Evolutionary conservation across 2,329 filamentous ascomycete species (phyloP).

Genomic region (Hypoxylon sp.): DNA sequence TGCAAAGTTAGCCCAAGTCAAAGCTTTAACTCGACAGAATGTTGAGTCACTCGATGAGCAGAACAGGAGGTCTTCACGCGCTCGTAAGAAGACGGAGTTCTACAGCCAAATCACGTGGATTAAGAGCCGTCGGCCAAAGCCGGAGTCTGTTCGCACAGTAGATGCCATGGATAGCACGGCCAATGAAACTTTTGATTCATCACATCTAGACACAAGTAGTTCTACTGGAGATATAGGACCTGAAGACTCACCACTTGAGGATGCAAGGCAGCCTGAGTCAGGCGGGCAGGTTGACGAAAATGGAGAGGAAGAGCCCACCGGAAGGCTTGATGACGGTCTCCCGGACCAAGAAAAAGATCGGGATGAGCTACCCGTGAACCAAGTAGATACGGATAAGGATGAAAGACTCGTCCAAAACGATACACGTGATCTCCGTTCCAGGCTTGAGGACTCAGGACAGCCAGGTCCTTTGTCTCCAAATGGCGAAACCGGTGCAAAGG

Average conservation of each 20-base stretch:
- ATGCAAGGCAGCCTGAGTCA: slow-evolving; percentile 6
- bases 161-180: slow-evolving; percentile 1
- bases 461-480: slow-evolving; percentile 11
- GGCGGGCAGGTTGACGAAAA: neutral
- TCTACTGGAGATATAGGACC: neutral
- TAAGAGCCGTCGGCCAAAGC: slow-evolving; percentile 23
- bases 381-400: neutral
- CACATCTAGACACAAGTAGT: neutral
- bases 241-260: neutral
- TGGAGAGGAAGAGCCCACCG: neutral
- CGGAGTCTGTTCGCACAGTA: slow-evolving; percentile 9
- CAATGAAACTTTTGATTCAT: neutral
- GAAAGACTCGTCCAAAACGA: neutral
- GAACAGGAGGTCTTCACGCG: slow-evolving; percentile 34
- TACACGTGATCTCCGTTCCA: neutral
- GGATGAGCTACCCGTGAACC: neutral
- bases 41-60: slow-evolving; percentile 19
- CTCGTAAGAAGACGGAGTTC: slow-evolving; percentile 40
- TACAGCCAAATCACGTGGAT: slow-evolving; percentile 30
- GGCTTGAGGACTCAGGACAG: slow-evolving; percentile 13
- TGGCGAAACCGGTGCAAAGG: slow-evolving; percentile 5
- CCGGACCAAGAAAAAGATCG: slow-evolving; percentile 12
- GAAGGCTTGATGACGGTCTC: neutral
- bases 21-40: slow-evolving; percentile 10
- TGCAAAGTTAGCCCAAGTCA: slow-evolving; percentile 9